Percentiles rank a stretch among this genome's conserved stretches.
Conservation (phyloP, 2,329 filamentous ascomycete genomes). For the Calonectria fujianensis region DNA sequence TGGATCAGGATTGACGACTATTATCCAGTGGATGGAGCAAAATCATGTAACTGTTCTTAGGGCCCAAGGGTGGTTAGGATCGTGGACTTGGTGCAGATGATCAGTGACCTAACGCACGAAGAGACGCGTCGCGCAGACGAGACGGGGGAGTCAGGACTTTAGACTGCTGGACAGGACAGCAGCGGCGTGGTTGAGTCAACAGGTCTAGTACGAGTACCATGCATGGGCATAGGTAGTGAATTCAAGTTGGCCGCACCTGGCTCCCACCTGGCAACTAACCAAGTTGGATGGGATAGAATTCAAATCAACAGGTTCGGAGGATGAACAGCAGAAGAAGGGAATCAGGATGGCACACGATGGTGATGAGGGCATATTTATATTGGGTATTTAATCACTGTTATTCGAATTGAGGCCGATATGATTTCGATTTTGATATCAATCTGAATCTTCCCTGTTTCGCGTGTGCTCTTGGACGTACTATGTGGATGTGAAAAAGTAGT, state of each 20-base stretch:
- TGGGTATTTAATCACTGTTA: too few relatives aligned
- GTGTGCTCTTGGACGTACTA: background rate
- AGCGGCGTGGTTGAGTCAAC: background rate
- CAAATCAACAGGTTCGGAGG: background rate
- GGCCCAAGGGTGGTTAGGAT: background rate
- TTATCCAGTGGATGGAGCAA: background rate
- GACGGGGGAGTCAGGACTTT: background rate
- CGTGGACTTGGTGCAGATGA: background rate
- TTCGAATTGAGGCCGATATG: background rate
- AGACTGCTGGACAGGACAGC: background rate
- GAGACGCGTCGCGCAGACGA: background rate
- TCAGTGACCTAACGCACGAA: background rate
- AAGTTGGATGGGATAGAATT: background rate
- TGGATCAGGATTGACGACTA: background rate
- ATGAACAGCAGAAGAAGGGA: background rate
- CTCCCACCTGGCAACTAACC: constrained; percentile 23
- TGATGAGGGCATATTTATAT: background rate
- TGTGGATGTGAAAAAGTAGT: background rate
- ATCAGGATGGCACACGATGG: background rate
- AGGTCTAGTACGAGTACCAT: background rate
- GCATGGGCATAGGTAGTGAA: background rate
- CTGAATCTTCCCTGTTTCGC: background rate
- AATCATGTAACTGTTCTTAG: background rate
- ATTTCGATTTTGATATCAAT: background rate
- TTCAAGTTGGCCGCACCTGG: constrained; percentile 28